A percentile compares a stretch with the other conserved stretches of the same genome.
phyloP scores from a whole-genome alignment of 331 rosid species.

The Rhamnella rubrinervis region DNA sequence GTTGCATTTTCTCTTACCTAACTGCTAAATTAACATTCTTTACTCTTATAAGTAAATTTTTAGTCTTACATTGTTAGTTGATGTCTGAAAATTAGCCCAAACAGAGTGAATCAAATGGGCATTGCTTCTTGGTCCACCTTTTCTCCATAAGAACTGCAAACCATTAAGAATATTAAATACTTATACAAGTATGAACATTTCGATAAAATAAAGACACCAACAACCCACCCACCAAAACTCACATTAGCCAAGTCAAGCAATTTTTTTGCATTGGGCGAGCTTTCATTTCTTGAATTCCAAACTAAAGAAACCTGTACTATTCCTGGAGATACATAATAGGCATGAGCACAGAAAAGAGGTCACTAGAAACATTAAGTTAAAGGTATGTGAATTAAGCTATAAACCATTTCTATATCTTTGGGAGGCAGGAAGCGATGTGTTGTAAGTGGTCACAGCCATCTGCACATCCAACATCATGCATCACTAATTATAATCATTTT shows the following conservation, averaged over 20 bases:
- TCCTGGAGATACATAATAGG: conserved; percentile 45
- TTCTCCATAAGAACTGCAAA: conserved; percentile 79
- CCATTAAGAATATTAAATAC: not conserved
- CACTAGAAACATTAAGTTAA: not conserved
- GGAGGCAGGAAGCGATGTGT: conserved; percentile 72
- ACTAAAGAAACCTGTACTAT: conserved; percentile 88
- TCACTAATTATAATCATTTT: not conserved
- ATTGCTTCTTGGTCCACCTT: conserved; percentile 71
- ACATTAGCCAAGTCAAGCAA: conserved; percentile 74
- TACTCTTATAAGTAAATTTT: not conserved
- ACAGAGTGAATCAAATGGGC: conserved; percentile 81
- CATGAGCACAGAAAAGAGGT: not conserved
- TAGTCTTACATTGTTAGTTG: conserved; percentile 80
- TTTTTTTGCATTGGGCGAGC: conserved; percentile 56
- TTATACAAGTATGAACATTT: not conserved
- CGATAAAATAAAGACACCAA: not conserved
- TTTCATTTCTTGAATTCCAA: conserved; percentile 93
- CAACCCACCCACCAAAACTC: conserved; percentile 18
- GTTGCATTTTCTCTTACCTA: too few species aligned
- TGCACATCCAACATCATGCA: conserved; percentile 26
- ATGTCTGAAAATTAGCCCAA: conserved; percentile 96
- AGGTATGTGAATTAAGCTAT: conserved; percentile 4
- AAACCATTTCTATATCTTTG: conserved; percentile 81
- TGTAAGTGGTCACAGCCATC: conserved; percentile 94
- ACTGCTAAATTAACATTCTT: not conserved